These are phyloP conservation scores for Rhododendron simsii DNA, from an alignment of 148 eudicot species.

Conservation along the genomic window DNA sequence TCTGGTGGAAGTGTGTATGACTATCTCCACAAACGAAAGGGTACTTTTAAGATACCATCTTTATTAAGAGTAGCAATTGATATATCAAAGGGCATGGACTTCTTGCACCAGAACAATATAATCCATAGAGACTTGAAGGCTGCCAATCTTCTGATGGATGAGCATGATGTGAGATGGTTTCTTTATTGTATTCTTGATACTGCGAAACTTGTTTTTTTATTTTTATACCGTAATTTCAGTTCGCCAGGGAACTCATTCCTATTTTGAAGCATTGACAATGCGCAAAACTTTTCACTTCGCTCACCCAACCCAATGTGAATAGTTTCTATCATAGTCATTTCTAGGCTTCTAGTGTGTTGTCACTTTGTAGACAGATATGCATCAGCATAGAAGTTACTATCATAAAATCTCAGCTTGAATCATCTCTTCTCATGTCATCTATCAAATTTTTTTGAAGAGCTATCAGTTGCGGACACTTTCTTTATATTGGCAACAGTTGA, in stretches of 20 bases:
- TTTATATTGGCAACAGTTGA: not conserved
- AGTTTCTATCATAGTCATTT: not conserved
- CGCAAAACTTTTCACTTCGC: not conserved
- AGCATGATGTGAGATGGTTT: constrained; percentile 63
- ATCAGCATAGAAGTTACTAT: not conserved
- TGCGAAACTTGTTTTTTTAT: not conserved
- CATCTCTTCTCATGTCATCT: constrained; percentile 1
- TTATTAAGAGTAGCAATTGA: constrained; percentile 79
- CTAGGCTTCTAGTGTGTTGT: not conserved
- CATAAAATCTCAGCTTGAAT: not conserved
- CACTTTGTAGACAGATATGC: not conserved
- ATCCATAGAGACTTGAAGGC: constrained; percentile 91
- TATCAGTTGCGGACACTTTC: not conserved
- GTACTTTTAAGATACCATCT: constrained; percentile 77
- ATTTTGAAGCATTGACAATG: not conserved
- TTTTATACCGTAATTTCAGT: not conserved
- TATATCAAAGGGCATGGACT: constrained; percentile 88
- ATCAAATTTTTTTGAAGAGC: not conserved
- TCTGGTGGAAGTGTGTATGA: constrained; percentile 95
- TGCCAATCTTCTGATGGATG: constrained; percentile 96
- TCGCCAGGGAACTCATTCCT: not conserved
- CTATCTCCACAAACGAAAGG: constrained; percentile 91
- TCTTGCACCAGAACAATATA: constrained; percentile 88
- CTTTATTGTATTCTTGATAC: not conserved
- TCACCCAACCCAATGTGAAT: not conserved